Conservation (phyloP, 257 asterid species). For the Plantago elongata region DNA sequence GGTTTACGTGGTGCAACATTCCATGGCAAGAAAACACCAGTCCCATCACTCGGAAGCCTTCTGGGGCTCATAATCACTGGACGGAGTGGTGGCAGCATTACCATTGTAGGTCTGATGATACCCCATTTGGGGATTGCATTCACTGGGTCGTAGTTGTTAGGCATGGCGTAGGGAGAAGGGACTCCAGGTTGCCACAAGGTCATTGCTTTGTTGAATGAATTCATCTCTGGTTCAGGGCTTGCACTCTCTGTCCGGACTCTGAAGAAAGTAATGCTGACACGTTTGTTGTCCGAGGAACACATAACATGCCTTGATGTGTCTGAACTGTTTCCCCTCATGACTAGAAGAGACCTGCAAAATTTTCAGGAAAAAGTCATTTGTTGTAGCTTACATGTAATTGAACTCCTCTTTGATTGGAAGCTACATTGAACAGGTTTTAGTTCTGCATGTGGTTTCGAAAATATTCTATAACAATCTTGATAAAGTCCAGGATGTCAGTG, state of each 20-base stretch:
- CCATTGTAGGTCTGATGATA: slow-evolving; percentile 54
- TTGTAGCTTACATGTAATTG: background rate
- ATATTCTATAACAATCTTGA: no score
- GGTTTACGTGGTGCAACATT: slow-evolving; percentile 55
- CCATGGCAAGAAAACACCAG: slow-evolving; percentile 94
- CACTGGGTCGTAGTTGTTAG: slow-evolving; percentile 38
- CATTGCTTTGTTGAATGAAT: slow-evolving; percentile 43
- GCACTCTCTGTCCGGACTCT: slow-evolving; percentile 52
- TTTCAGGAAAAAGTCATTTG: slow-evolving; percentile 4
- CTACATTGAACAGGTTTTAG: background rate
- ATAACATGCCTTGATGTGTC: slow-evolving; percentile 89
- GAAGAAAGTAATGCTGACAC: slow-evolving; percentile 81
- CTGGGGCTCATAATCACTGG: slow-evolving; percentile 51
- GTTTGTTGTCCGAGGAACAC: slow-evolving; percentile 81
- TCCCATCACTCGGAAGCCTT: slow-evolving; percentile 67
- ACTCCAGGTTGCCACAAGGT: slow-evolving; percentile 75
- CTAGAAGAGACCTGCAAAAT: slow-evolving; percentile 66
- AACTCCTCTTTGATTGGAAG: background rate
- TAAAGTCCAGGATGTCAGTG: no score
- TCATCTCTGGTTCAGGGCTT: slow-evolving; percentile 26
- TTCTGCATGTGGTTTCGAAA: background rate
- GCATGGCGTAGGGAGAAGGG: slow-evolving; percentile 39
- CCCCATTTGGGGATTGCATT: slow-evolving; percentile 72
- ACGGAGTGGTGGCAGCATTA: slow-evolving; percentile 64
- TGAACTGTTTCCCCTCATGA: slow-evolving; percentile 93